Percentiles rank a stretch among this genome's conserved stretches.
phyloP scores from a whole-genome alignment of 805 yeast species.

The Barnettozyma botsteinii region DNA sequence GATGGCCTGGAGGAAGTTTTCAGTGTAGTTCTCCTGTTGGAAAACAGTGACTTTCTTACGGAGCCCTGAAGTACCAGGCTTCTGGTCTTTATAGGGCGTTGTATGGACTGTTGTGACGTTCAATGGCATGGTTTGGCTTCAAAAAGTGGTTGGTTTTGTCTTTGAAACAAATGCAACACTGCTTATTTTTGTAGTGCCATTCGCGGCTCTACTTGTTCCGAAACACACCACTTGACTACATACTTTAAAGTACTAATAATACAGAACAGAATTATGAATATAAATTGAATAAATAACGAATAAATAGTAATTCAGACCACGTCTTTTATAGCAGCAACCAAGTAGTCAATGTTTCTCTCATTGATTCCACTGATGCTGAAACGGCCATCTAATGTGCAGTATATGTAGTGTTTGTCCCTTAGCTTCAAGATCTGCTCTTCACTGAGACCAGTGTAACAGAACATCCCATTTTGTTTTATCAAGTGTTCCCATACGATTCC shows the following conservation, averaged over 20 bases:
- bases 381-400: conserved; percentile 87
- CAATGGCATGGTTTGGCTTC: too few species aligned
- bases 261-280: neutral
- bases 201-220: neutral
- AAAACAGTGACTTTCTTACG: conserved; percentile 87
- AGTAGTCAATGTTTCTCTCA: conserved; percentile 68
- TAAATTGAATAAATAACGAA: too few species aligned
- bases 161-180: too few species aligned
- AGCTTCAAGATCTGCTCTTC: conserved; percentile 66
- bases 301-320: conserved; percentile 6
- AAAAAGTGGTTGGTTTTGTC: neutral
- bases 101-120: conserved; percentile 43
- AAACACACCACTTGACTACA: neutral
- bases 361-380: conserved; percentile 88
- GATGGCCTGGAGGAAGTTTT: conserved; percentile 87
- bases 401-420: conserved; percentile 68
- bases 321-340: conserved; percentile 53
- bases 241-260: too few species aligned
- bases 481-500: conserved; percentile 80
- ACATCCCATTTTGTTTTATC: conserved; percentile 91
- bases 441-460: conserved; percentile 80
- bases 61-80: conserved; percentile 97
- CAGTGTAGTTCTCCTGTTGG: conserved; percentile 74
- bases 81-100: conserved; percentile 79
- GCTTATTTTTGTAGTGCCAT: too few species aligned